Conservation (phyloP, 371 early-diverging fungal genomes). For the Rhizomucor pusillus region DNA sequence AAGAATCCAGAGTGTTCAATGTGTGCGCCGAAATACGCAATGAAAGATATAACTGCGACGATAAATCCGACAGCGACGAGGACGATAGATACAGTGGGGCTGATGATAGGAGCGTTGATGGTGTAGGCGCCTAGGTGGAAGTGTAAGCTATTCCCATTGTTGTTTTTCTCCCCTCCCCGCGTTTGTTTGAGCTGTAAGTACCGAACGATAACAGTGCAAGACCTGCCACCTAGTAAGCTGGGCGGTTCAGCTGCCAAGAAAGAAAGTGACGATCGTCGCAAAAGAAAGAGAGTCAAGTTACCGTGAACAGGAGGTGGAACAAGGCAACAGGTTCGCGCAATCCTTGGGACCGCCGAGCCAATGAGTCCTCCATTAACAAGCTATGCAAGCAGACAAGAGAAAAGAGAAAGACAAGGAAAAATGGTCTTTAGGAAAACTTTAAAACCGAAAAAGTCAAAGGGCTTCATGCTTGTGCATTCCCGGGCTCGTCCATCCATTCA, state of each 20-base stretch:
- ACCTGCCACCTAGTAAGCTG: conserved; percentile 14
- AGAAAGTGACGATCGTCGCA: not conserved
- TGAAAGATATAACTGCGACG: conserved; percentile 24
- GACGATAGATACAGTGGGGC: conserved; percentile 19
- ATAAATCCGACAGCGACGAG: conserved; percentile 23
- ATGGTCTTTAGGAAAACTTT: not conserved
- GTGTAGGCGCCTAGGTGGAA: conserved; percentile 32
- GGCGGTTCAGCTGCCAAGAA: conserved; percentile 5
- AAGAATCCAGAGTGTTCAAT: conserved; percentile 32
- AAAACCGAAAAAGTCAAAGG: no score
- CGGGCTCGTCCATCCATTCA: not conserved
- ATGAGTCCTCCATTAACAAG: conserved; percentile 1
- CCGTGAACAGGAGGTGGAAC: conserved; percentile 29
- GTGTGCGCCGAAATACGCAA: conserved; percentile 37
- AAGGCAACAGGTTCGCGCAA: conserved; percentile 29
- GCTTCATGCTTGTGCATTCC: no score
- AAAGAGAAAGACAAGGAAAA: conserved; percentile 11
- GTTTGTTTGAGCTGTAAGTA: not conserved
- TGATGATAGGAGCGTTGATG: conserved; percentile 24
- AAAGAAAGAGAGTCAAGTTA: conserved; percentile 7
- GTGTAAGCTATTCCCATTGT: not conserved
- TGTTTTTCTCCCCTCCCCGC: not conserved
- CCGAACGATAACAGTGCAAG: conserved; percentile 7
- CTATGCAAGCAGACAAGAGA: conserved; percentile 4
- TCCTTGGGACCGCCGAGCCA: conserved; percentile 23